These are phyloP conservation scores for Neonectria faginata DNA, from an alignment of 2,329 filamentous ascomycete species.

Conservation along the genomic window DNA sequence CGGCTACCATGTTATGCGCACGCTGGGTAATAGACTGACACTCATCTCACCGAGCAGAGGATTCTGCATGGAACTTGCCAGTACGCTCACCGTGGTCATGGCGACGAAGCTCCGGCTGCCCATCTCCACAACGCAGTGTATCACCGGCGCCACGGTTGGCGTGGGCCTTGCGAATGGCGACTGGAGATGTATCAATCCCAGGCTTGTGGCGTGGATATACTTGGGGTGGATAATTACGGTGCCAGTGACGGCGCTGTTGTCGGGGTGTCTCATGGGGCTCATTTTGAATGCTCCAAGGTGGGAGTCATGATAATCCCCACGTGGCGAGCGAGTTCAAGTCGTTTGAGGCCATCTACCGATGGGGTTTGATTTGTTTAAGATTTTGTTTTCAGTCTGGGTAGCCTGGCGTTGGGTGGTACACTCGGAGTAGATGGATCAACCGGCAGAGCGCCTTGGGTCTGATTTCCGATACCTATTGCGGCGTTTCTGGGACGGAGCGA, in stretches of 20 bases:
- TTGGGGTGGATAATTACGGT: conserved; percentile 64
- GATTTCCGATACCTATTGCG: background rate
- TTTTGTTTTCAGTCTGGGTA: conserved; percentile 6
- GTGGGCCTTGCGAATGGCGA: conserved; percentile 65
- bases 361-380: conserved; percentile 7
- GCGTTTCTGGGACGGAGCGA: background rate
- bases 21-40: conserved; percentile 67
- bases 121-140: conserved; percentile 66
- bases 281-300: conserved; percentile 65
- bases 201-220: conserved; percentile 60
- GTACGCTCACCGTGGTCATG: conserved; percentile 65
- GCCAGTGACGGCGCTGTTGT: conserved; percentile 61
- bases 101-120: conserved; percentile 64
- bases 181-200: conserved; percentile 61
- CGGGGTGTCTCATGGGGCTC: conserved; percentile 65
- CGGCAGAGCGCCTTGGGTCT: conserved; percentile 6
- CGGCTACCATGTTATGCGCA: conserved; percentile 72
- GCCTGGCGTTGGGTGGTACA: conserved; percentile 32
- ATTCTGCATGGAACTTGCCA: conserved; percentile 63
- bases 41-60: conserved; percentile 65
- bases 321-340: background rate
- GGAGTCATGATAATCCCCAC: conserved; percentile 21
- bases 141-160: conserved; percentile 63
- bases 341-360: background rate
- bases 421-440: conserved; percentile 9